Percentiles rank a stretch among this genome's conserved stretches.
Evolutionary conservation across 2,329 filamentous ascomycete species (phyloP).

Genomic region (Pseudogymnoascus sp.): DNA sequence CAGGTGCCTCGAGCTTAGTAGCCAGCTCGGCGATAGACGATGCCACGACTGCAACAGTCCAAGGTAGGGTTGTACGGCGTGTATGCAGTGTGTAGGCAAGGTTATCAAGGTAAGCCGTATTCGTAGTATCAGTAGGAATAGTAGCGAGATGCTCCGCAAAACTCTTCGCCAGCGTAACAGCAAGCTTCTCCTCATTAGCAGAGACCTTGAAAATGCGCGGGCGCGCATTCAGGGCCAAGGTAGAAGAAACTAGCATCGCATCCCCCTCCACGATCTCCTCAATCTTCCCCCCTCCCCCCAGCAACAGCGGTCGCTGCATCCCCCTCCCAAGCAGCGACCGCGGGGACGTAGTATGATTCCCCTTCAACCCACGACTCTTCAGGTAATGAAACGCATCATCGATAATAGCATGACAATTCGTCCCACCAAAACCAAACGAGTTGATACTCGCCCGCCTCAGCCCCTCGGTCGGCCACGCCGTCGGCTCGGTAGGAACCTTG

Average conservation of each 20-base stretch:
- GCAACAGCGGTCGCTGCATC: neutral
- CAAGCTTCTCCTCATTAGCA: neutral
- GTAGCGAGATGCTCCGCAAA: neutral
- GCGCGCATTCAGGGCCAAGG: neutral
- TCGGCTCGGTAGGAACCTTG: neutral
- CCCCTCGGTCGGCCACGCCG: neutral
- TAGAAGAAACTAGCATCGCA: neutral
- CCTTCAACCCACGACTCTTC: slow-evolving; percentile 11
- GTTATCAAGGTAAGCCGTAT: slow-evolving; percentile 9
- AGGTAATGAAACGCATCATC: slow-evolving; percentile 13
- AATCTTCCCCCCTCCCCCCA: neutral
- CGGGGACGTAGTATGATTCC: slow-evolving; percentile 19
- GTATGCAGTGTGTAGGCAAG: slow-evolving; percentile 10
- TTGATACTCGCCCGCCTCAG: slow-evolving; percentile 16
- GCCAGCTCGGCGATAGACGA: slow-evolving; percentile 29
- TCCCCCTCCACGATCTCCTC: neutral
- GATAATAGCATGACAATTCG: slow-evolving; percentile 36
- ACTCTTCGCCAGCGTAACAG: neutral
- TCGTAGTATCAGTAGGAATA: neutral
- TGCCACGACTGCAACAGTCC: slow-evolving; percentile 11
- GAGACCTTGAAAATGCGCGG: neutral
- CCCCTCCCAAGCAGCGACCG: neutral
- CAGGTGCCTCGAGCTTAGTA: slow-evolving; percentile 28
- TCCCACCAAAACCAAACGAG: slow-evolving; percentile 36
- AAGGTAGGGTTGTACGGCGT: slow-evolving; percentile 9